Evolutionary conservation across 2,329 filamentous ascomycete species (phyloP), one percentile per base, ranked within the genome.

Genomic region (Fusarium domesticum): DNA sequence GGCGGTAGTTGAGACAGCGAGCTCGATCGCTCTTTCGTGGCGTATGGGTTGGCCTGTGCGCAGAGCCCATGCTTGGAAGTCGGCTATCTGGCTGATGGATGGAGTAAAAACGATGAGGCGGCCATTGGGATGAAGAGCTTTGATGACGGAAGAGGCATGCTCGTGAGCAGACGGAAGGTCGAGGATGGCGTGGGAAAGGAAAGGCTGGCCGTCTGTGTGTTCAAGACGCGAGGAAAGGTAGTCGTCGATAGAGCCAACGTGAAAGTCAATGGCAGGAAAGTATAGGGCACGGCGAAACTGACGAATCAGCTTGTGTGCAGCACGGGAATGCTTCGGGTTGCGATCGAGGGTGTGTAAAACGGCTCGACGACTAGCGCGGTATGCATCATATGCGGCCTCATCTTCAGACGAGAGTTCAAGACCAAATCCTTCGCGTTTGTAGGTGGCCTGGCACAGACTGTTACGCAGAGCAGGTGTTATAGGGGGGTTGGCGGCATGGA

Each of bases 281-380:
- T 93, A 93, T 42, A 87, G 74, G 2, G 85, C 86, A 17, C 78
- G 73, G 6, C 83, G 78, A 64, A 88, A 93, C 15, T 81, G 77
- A 18, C 75, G 70, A 5, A 92, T 76, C 16, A 85, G 74, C 42
- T 75, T 76, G 52, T 81, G 72, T 0, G 88, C 88, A 52, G 83
- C 78, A 12, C 71, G 67, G 5, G 84, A 83, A 67, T 87, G 80
- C 34, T 76, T 76, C 11, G 70, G 59, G 2, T 78, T 82, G 32
- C 80, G 73, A 57, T 93, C 88, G 34, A 91, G 72, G 2, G 84
- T 87, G 62, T 92, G 86, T 3, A 93, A 68, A n/a, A 92, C 68
- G 25, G 86, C 87, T 41, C 77, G 73, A 18, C 88, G 79, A 30
- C 68, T 65, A n/a, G 65, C 54, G 14, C 67, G 66, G 67, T 77